A percentile compares a stretch with the other conserved stretches of the same genome.
These are phyloP conservation scores for Aquilaria agallochum DNA, from an alignment of 441 rosid genomes.

Conservation along the genomic window DNA sequence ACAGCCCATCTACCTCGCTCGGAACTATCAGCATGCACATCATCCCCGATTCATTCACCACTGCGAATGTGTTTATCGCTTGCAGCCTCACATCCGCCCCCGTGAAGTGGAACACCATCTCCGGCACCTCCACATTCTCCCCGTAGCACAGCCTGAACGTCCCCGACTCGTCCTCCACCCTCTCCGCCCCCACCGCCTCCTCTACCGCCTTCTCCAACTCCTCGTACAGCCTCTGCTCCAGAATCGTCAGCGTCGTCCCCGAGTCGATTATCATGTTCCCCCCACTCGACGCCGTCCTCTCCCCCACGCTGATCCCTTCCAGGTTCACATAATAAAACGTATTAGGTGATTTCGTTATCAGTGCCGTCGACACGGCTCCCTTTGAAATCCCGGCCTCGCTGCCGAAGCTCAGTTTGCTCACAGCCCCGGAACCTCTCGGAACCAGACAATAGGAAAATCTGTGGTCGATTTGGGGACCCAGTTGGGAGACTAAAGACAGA, in stretches of 20 bases:
- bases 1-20: background rate
- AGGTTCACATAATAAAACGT: conserved; percentile 33
- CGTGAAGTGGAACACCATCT: conserved; percentile 33
- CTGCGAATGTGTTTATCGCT: conserved; percentile 22
- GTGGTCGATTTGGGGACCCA: conserved; percentile 17
- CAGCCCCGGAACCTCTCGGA: conserved; percentile 10
- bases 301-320: conserved; percentile 34
- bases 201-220: conserved; percentile 25
- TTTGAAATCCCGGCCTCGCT: conserved; percentile 22
- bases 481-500: conserved; percentile 27
- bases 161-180: conserved; percentile 16
- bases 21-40: conserved; percentile 32
- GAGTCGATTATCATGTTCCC: conserved; percentile 50
- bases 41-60: conserved; percentile 7
- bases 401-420: conserved; percentile 40
- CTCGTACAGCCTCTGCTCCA: conserved; percentile 24
- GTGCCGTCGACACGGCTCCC: conserved; percentile 26
- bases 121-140: conserved; percentile 18
- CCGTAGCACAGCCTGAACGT: conserved; percentile 24
- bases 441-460: conserved; percentile 42
- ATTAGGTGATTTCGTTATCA: conserved; percentile 5
- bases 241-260: conserved; percentile 30
- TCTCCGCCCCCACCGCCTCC: conserved; percentile 16
- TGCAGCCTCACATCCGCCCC: conserved; percentile 29
- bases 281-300: conserved; percentile 9